Percentiles rank a stretch among this genome's conserved stretches.
Evolutionary conservation across 2,329 filamentous ascomycete species (phyloP).

Genomic region (Penicillium sp.): DNA sequence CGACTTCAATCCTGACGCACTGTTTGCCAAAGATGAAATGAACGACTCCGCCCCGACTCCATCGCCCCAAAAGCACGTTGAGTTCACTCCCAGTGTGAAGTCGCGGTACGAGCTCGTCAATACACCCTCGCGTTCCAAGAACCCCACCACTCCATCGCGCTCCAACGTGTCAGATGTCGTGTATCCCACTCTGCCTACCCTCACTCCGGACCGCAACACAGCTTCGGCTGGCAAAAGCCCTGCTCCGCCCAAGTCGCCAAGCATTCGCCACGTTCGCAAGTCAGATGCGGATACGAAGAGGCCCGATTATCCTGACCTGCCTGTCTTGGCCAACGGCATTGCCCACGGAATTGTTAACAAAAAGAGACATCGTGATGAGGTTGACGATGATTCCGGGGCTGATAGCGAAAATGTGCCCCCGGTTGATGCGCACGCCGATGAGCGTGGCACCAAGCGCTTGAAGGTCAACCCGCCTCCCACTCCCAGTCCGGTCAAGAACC

Average conservation of each 20-base stretch:
- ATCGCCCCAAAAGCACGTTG: conserved; percentile 73
- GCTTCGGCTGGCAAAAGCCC: conserved; percentile 8
- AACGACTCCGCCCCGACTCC: conserved; percentile 57
- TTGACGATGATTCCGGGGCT: conserved; percentile 26
- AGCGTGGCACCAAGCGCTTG: conserved; percentile 37
- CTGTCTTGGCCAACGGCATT: conserved; percentile 40
- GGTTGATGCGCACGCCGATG: conserved; percentile 19
- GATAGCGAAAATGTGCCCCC: conserved; percentile 36
- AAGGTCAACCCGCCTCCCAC: conserved; percentile 34
- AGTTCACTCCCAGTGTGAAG: conserved; percentile 72
- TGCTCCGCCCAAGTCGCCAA: conserved; percentile 26
- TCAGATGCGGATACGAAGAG: conserved; percentile 25
- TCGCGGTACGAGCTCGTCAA: conserved; percentile 36
- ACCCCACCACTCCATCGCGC: conserved; percentile 25
- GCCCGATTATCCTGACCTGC: conserved; percentile 27
- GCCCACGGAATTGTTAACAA: conserved; percentile 43
- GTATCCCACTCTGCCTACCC: conserved; percentile 38
- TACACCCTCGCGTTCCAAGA: conserved; percentile 44
- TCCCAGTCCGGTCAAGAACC: conserved; percentile 37
- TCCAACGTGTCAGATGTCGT: conserved; percentile 28
- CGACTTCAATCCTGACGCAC: conserved; percentile 50
- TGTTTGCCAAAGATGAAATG: conserved; percentile 36
- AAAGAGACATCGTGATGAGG: conserved; percentile 37
- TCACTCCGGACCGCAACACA: conserved; percentile 36
- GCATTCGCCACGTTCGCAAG: conserved; percentile 42